Evolutionary conservation across 257 asterid species (phyloP), one percentile per base, ranked within the genome.

Genomic region (Nicotiana paniculata): DNA sequence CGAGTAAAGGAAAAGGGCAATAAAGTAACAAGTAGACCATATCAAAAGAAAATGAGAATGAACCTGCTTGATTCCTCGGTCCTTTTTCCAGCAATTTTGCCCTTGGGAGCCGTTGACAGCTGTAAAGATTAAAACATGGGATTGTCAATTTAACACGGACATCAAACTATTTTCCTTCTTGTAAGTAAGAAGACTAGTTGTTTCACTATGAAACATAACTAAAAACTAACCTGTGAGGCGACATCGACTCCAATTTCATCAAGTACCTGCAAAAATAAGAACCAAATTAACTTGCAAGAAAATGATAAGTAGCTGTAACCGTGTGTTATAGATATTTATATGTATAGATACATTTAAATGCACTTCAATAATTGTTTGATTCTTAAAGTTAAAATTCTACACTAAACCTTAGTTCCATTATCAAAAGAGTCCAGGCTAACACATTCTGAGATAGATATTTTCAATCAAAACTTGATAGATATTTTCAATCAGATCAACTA

Each of bases 41-140:
- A 35, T 81, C 39, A 69, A 32, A 11, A 33, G 16, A 39, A 62
- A 28, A 65, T 1, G 62, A 64, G 80, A 59, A 48, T 32, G 46
- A 84, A 95, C 99, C 98, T 90, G 93, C 94, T 85, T 82, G 88
- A 92, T 84, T 72, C 91, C 86, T 90, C 93, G 0, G 88, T 53
- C 68, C 88, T 88, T 91, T 91, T 94, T 85, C 97, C 97, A 28
- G 89, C 85, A 80, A 96, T 85, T 90, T 91, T 94, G 6, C 99
- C 98, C 86, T 91, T 94, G 39, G 99, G 99, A 86, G 97, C 99
- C 2, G 95, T 79, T 53, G 98, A 96, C 85, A 96, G 79, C 99
- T 96, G 94, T 57, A 26, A 37, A 84, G 24, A 76, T 59, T 79
- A 53, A 33, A 77, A 30, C 77, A 84, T 1, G 13, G 57, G 85